Base-by-base conservation (phyloP, 305 asterid genomes). In the Fraxinus xanthoxyloides region DNA sequence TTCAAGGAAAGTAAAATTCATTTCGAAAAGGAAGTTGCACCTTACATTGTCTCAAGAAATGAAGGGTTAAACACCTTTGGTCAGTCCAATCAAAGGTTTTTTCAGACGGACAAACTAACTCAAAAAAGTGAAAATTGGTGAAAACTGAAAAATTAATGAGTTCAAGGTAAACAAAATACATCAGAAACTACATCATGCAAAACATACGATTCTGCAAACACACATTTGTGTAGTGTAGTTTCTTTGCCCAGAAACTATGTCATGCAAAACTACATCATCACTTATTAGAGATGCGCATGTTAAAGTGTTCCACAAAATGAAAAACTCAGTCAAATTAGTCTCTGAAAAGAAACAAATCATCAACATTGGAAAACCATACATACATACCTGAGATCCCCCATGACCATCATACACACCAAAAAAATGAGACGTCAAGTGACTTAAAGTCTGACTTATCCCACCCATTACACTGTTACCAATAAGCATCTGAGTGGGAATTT, bases 381-480 rank as follows among this genome's bases (percentile, higher is more conserved):
- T 30, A 32, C 77, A 79, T 81, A 95, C 98, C 98, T 95, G 93
- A 82, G 91, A 85, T 83, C 98, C 98, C 83, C 98, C 98, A 84
- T 95, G 98, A 80, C 98, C 98, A 84, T 95, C 98, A 38, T 92
- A 95, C 40, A 95, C 98, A 77, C 98, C 98, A 56, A 90, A 93
- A 79, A 93, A 93, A 86, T 93, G 97, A 19, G 97, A 90, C 51
- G 94, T 89, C 76, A 93, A 77, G 78, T 90, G 93, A 84, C 89
- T 92, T 86, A 94, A 88, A 4, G 83, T 87, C 84, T 87, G 92
- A 84, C 89, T 93, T 28, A 92, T 86, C 67, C 91, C 97, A 75
- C 90, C 90, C 21, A 83, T 67, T 67, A 86, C 87, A 81, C 65
- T 89, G 59, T 87, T 91, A 82, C 94, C 95, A 75, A 92, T 84